Evolutionary conservation across 768 basidiomycete species (phyloP).

Genomic region (Tylopilus intermedius): DNA sequence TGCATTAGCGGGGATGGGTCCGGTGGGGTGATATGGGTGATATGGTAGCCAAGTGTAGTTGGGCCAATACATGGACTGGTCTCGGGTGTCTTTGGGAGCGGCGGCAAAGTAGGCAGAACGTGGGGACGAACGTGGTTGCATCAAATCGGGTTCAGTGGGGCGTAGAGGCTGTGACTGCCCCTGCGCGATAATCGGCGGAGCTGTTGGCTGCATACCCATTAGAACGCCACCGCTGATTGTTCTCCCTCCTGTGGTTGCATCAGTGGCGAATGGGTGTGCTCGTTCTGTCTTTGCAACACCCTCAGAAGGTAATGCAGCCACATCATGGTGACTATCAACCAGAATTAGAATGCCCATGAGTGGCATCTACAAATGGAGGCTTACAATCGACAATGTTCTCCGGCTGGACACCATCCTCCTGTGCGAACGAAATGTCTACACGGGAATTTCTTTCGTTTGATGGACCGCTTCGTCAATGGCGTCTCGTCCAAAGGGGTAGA

Average conservation of each 20-base stretch:
- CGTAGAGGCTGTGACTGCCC: constrained; percentile 18
- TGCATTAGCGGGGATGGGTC: background rate
- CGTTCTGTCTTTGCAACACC: constrained; percentile 8
- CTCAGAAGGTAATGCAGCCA: constrained; percentile 19
- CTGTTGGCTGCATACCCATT: constrained; percentile 12
- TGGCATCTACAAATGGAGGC: constrained; percentile 13
- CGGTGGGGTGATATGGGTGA: constrained; percentile 25
- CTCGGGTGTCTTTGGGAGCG: constrained; percentile 5
- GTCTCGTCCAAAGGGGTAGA: constrained; percentile 11
- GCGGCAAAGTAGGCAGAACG: background rate
- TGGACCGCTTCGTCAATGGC: background rate
- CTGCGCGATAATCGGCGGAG: constrained; percentile 8
- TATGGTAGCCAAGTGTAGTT: constrained; percentile 11
- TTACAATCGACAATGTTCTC: constrained; percentile 40
- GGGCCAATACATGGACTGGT: constrained; percentile 16
- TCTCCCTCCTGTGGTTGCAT: constrained; percentile 9
- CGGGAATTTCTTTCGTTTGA: constrained; percentile 30
- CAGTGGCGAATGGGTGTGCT: constrained; percentile 2
- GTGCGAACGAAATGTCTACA: constrained; percentile 41
- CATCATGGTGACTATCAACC: constrained; percentile 19
- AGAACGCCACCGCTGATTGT: constrained; percentile 27
- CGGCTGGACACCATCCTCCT: constrained; percentile 40
- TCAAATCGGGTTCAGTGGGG: constrained; percentile 30
- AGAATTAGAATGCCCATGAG: background rate
- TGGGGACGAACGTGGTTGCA: constrained; percentile 29